phyloP scores from a whole-genome alignment of 305 asterid genomes.

The Nicotiana rustica region DNA sequence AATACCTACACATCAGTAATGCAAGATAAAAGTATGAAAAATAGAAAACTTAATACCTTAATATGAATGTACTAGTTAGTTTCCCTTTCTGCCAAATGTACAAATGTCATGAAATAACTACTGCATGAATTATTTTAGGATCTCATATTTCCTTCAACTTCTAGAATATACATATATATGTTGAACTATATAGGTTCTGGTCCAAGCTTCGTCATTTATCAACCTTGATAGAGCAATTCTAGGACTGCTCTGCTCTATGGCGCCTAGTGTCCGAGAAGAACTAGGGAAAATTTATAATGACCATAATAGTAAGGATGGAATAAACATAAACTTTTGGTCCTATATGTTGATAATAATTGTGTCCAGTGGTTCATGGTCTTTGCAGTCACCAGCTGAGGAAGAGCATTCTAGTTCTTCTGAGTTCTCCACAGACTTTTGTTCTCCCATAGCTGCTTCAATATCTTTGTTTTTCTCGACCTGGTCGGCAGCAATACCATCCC shows the following conservation, averaged over 20 bases:
- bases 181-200: not conserved
- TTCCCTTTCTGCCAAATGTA: not conserved
- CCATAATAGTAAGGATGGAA: not conserved
- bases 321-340: not conserved
- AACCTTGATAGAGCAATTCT: not conserved
- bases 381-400: constrained; percentile 39
- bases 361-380: constrained; percentile 40
- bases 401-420: constrained; percentile 43
- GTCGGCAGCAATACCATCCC: constrained; percentile 34
- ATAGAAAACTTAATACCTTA: too few relatives aligned
- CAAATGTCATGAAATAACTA: not conserved
- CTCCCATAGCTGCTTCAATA: constrained; percentile 41
- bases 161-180: too few relatives aligned
- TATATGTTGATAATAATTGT: not conserved
- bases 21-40: too few relatives aligned
- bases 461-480: constrained; percentile 49
- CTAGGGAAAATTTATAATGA: not conserved
- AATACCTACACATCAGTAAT: too few relatives aligned
- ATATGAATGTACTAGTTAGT: too few relatives aligned
- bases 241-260: not conserved
- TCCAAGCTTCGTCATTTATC: not conserved
- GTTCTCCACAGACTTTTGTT: constrained; percentile 45
- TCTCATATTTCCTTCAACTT: not conserved
- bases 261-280: not conserved
- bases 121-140: not conserved